These are phyloP conservation scores for Thinopyrum elongatum DNA, from an alignment of 176 grass and related monocot genomes.

Conservation along the genomic window DNA sequence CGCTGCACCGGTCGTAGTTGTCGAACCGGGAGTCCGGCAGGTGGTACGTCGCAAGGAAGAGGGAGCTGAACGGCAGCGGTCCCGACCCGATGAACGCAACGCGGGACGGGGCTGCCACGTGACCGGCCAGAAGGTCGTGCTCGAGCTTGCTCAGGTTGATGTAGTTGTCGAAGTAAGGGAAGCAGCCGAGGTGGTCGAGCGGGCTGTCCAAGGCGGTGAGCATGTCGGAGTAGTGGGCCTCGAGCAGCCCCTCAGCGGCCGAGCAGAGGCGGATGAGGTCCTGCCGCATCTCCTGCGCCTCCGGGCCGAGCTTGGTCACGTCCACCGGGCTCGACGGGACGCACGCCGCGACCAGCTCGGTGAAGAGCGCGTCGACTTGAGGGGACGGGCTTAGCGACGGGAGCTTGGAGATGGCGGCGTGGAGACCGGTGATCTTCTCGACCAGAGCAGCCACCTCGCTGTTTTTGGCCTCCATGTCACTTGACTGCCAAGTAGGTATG, in stretches of 20 bases:
- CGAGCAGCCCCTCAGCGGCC: slow-evolving; percentile 58
- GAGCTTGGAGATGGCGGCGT: background rate
- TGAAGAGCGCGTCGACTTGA: background rate
- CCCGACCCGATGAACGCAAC: background rate
- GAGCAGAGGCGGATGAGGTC: slow-evolving; percentile 62
- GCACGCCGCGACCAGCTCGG: slow-evolving; percentile 23
- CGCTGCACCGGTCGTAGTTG: background rate
- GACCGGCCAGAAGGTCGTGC: slow-evolving; percentile 15
- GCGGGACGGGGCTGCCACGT: background rate
- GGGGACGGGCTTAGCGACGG: background rate
- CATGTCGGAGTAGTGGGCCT: slow-evolving; percentile 67
- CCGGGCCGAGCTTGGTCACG: slow-evolving; percentile 40
- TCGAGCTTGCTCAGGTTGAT: slow-evolving; percentile 70
- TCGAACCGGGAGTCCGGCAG: background rate
- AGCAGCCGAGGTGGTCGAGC: slow-evolving; percentile 56
- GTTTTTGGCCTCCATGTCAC: background rate
- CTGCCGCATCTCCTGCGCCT: slow-evolving; percentile 50
- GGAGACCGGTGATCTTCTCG: background rate
- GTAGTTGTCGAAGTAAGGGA: slow-evolving; percentile 83
- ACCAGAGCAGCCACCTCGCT: background rate
- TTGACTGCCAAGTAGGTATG: background rate
- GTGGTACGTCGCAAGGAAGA: background rate
- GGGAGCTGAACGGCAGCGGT: background rate
- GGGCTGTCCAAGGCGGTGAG: slow-evolving; percentile 60
- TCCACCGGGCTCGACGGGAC: slow-evolving; percentile 63